Evolutionary conservation across 108 stramenopile genomes (phyloP).

Genomic region (Poteriospumella lacustris): DNA sequence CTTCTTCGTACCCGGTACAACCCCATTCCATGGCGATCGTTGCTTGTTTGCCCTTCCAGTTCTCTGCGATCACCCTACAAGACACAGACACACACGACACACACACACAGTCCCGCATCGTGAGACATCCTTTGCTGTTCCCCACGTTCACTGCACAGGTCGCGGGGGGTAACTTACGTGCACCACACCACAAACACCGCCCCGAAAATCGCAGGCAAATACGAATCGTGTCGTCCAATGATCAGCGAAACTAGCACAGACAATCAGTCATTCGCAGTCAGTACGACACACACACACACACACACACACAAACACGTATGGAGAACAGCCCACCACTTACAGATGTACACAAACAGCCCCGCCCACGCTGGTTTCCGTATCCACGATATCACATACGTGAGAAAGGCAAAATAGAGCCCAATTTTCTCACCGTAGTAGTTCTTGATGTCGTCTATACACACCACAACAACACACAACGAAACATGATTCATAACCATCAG

Average conservation of each 20-base stretch:
- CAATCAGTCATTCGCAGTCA: neutral
- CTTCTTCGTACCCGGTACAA: constrained; percentile 75
- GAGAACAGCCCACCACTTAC: neutral
- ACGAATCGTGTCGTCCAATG: neutral
- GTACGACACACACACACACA: neutral
- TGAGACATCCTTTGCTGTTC: neutral
- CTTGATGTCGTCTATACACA: constrained; percentile 37
- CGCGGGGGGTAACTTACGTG: neutral
- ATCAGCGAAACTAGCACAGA: neutral
- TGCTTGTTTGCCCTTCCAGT: constrained; percentile 75
- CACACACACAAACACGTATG: neutral
- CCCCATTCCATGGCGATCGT: constrained; percentile 78
- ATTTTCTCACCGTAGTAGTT: constrained; percentile 53
- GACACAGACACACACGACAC: too few species aligned
- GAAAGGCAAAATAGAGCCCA: constrained; percentile 46
- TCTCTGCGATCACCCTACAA: constrained; percentile 69
- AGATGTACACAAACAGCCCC: neutral
- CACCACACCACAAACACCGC: neutral
- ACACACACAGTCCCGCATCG: too few species aligned
- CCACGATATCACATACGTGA: constrained; percentile 18
- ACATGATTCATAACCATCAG: too few species aligned
- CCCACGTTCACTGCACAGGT: neutral
- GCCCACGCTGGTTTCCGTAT: neutral
- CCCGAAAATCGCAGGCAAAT: neutral
- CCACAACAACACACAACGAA: too few species aligned